phyloP scores from a whole-genome alignment of 2,329 filamentous ascomycete species.

The Colletotrichum tamarilloi region DNA sequence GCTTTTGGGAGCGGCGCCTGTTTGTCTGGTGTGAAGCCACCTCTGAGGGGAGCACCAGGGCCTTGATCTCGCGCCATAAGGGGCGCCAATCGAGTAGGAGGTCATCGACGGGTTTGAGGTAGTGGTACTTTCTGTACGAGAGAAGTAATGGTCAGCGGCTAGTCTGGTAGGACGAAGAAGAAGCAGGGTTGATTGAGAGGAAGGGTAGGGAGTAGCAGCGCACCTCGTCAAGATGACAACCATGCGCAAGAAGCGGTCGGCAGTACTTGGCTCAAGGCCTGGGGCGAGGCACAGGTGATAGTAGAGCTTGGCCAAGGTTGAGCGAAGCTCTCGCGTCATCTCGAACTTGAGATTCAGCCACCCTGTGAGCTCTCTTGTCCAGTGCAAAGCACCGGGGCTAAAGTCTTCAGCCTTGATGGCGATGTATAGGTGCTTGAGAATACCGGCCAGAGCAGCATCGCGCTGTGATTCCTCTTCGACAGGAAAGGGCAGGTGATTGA shows the following conservation, averaged over 20 bases:
- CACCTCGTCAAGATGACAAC: slow-evolving; percentile 95
- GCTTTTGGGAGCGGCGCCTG: slow-evolving; percentile 67
- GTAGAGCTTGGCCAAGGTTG: slow-evolving; percentile 89
- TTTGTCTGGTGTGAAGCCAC: slow-evolving; percentile 72
- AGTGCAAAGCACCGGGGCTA: slow-evolving; percentile 91
- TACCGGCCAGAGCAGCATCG: slow-evolving; percentile 83
- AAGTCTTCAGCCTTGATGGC: slow-evolving; percentile 94
- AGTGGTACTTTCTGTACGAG: slow-evolving; percentile 84
- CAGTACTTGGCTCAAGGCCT: slow-evolving; percentile 82
- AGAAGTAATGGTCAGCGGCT: not conserved
- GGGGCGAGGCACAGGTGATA: slow-evolving; percentile 94
- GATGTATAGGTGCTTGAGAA: slow-evolving; percentile 93
- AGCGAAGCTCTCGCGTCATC: slow-evolving; percentile 84
- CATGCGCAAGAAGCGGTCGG: slow-evolving; percentile 96
- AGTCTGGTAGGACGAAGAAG: not conserved
- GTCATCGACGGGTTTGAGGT: slow-evolving; percentile 90
- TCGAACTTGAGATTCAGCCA: slow-evolving; percentile 99
- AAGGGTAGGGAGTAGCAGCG: slow-evolving; percentile 45
- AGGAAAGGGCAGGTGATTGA: slow-evolving; percentile 87
- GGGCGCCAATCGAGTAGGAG: slow-evolving; percentile 93
- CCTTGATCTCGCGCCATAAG: slow-evolving; percentile 91
- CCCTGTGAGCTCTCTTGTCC: slow-evolving; percentile 94
- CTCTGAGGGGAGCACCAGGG: slow-evolving; percentile 88
- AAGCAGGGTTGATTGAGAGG: not conserved
- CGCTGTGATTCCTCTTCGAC: slow-evolving; percentile 84